Evolutionary conservation across 208 protist genomes (phyloP).

Genomic region (Leishmania tropica): DNA sequence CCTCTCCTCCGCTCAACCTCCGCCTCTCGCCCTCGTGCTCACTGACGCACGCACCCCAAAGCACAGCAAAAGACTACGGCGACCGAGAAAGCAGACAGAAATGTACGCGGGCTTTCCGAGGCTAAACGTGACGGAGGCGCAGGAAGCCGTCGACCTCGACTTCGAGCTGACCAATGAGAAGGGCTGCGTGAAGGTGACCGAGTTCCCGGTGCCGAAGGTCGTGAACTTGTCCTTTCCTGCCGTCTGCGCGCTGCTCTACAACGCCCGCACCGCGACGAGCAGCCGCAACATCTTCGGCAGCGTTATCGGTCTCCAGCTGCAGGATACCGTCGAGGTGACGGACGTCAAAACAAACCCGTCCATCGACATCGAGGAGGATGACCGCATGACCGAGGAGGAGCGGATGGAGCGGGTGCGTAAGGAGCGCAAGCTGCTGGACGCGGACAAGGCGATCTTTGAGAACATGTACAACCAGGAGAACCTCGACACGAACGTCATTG

Average conservation of each 20-base stretch:
- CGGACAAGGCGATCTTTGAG: slow-evolving; percentile 30
- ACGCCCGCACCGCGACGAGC: slow-evolving; percentile 38
- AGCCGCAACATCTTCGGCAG: slow-evolving; percentile 48
- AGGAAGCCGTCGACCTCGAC: slow-evolving; percentile 31
- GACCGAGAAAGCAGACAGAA: not conserved
- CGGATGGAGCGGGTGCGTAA: slow-evolving; percentile 8
- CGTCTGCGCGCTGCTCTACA: slow-evolving; percentile 50
- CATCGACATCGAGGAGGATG: slow-evolving; percentile 37
- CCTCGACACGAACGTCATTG: slow-evolving; percentile 67
- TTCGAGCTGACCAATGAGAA: slow-evolving; percentile 33
- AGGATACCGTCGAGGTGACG: slow-evolving; percentile 52
- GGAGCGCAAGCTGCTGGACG: slow-evolving; percentile 28
- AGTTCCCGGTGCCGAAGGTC: slow-evolving; percentile 31
- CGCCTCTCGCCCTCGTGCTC: not conserved
- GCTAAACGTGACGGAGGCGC: slow-evolving; percentile 39
- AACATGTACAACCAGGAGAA: slow-evolving; percentile 48
- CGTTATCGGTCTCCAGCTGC: slow-evolving; percentile 63
- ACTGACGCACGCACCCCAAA: not conserved
- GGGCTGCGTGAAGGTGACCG: slow-evolving; percentile 31
- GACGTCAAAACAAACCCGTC: slow-evolving; percentile 35
- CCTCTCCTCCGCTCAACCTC: not conserved
- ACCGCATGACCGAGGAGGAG: slow-evolving; percentile 32
- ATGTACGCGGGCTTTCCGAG: slow-evolving; percentile 62
- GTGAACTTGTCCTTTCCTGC: slow-evolving; percentile 58
- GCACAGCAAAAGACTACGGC: not conserved